Evolutionary conservation across 495 filamentous ascomycete species (phyloP).

Genomic region (Hypoxylon trugodes): DNA sequence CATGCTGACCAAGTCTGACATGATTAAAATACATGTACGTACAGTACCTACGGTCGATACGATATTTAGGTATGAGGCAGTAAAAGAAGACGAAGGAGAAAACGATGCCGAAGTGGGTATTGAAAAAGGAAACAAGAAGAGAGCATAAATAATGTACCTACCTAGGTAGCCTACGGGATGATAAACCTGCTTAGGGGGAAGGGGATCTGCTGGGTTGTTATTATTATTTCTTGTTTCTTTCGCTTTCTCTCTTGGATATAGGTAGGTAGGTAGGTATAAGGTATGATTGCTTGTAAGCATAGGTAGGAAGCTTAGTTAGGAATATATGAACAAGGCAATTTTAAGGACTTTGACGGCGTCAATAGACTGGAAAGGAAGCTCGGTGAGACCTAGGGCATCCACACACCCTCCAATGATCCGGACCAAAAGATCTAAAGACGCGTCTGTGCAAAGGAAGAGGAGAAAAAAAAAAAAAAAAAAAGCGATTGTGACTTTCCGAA

Average conservation of each 20-base stretch:
- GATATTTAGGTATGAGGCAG: conserved; percentile 1
- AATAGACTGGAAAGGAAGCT: conserved; percentile 40
- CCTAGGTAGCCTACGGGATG: no score
- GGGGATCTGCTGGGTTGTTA: no score
- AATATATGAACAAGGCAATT: conserved; percentile 3
- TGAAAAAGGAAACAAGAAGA: neutral
- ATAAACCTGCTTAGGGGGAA: no score
- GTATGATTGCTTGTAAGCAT: no score
- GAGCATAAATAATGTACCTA: no score
- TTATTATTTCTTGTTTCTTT: no score
- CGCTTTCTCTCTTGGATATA: no score
- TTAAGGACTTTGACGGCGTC: conserved; percentile 20
- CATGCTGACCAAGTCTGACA: conserved; percentile 44
- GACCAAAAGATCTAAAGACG: neutral
- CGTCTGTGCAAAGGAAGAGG: conserved; percentile 33
- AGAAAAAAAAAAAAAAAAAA: no score
- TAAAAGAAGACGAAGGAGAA: neutral
- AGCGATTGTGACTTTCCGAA: conserved; percentile 32
- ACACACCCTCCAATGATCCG: conserved; percentile 24
- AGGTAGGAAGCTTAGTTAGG: no score
- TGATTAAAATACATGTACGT: conserved; percentile 25
- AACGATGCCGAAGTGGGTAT: conserved; percentile 13
- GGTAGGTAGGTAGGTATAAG: neutral
- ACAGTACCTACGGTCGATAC: no score
- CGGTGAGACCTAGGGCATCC: conserved; percentile 30